Conservation (phyloP, 768 basidiomycete genomes). For the Tylopilus cervinicoccineus region DNA sequence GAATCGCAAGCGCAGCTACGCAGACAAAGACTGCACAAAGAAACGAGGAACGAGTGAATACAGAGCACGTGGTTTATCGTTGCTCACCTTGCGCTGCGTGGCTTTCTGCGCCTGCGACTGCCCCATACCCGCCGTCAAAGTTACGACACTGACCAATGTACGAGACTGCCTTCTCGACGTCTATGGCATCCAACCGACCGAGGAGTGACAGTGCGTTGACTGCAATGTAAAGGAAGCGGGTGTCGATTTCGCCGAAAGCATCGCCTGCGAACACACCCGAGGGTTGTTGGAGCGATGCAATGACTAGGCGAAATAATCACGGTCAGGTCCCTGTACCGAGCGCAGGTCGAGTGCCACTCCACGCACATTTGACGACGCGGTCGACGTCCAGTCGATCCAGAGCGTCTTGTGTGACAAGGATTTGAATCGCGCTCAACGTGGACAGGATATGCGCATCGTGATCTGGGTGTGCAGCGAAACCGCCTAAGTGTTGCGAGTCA, state of each 20-base stretch:
- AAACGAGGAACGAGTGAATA: neutral
- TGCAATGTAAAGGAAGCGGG: conserved; percentile 88
- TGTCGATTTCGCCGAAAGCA: conserved; percentile 86
- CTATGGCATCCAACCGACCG: conserved; percentile 64
- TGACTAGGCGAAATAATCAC: conserved; percentile 45
- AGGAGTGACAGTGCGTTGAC: conserved; percentile 79
- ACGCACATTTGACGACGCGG: conserved; percentile 71
- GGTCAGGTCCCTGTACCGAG: neutral
- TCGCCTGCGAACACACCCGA: conserved; percentile 92
- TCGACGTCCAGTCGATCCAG: conserved; percentile 66
- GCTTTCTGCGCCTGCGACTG: conserved; percentile 79
- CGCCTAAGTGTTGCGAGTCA: conserved; percentile 50
- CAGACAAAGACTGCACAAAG: conserved; percentile 78
- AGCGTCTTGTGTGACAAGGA: conserved; percentile 81
- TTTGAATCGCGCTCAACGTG: conserved; percentile 90
- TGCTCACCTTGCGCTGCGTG: conserved; percentile 83
- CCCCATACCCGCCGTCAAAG: conserved; percentile 96
- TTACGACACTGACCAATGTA: conserved; percentile 82
- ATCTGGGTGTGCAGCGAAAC: conserved; percentile 86
- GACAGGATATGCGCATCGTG: conserved; percentile 89
- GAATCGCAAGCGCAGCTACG: conserved; percentile 80
- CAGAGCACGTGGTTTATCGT: too few species aligned
- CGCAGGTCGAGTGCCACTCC: too few species aligned
- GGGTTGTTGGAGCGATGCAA: conserved; percentile 77
- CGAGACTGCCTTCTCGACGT: conserved; percentile 59